Evolutionary conservation across 257 asterid genomes (phyloP).

Genomic region (Penstemon eatonii): DNA sequence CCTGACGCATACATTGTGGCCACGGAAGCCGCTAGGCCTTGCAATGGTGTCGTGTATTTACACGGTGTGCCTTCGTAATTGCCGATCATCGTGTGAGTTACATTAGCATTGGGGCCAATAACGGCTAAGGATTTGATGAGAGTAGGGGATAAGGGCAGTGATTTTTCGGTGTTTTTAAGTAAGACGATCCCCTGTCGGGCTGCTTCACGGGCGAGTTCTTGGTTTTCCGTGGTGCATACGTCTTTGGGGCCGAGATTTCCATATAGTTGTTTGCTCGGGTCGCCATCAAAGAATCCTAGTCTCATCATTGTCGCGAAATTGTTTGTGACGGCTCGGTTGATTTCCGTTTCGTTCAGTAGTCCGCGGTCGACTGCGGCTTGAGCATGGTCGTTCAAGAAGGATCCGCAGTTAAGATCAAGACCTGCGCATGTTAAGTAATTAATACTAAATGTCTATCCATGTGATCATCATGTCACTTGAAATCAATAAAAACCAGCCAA

Average conservation of each 20-base stretch:
- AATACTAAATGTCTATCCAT: no score
- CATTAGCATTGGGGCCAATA: constrained; percentile 64
- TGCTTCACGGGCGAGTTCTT: constrained; percentile 63
- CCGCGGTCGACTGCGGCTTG: constrained; percentile 50
- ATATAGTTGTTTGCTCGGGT: constrained; percentile 47
- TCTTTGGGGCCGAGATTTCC: constrained; percentile 66
- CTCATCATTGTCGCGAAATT: constrained; percentile 65
- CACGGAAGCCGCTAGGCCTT: constrained; percentile 49
- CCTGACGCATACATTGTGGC: constrained; percentile 47
- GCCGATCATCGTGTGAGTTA: constrained; percentile 57
- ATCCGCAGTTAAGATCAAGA: constrained; percentile 63
- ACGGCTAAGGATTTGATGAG: constrained; percentile 56
- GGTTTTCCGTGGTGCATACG: constrained; percentile 50
- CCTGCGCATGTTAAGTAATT: constrained; percentile 31
- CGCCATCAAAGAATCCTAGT: constrained; percentile 71
- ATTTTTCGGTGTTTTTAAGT: constrained; percentile 53
- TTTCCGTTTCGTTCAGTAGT: constrained; percentile 44
- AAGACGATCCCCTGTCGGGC: constrained; percentile 68
- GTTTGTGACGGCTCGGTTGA: constrained; percentile 49
- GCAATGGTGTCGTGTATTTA: constrained; percentile 48
- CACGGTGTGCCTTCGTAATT: constrained; percentile 67
- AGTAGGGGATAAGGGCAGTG: constrained; percentile 51
- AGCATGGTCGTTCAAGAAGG: constrained; percentile 38
- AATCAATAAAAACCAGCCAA: not conserved
- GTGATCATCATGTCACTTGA: no score